Evolutionary conservation across 164 flowering plant genomes (phyloP), one percentile per base, ranked within the genome.

Genomic region (Amborella trichopoda): DNA sequence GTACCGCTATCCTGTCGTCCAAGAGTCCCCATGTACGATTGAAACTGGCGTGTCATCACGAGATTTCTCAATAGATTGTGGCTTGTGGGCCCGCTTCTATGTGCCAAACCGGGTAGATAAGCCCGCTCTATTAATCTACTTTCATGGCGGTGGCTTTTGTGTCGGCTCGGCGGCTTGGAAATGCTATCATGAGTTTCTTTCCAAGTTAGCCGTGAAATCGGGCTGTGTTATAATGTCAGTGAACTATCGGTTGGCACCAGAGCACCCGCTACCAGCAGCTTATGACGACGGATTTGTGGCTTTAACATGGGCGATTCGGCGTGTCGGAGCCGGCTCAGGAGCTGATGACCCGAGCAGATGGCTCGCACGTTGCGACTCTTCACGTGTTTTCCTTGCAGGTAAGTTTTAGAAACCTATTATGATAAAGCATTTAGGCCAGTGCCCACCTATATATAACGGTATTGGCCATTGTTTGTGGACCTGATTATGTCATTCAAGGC

Each of bases 101-200:
- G 61, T 68, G 23, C 80, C 83, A 3, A 57, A 38, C 41, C 41
- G 20, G 9, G 17, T n/a, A 17, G 16, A 17, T n/a, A 55, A 58
- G 53, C 61, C 63, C 10, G 74, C 78, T 4, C 33, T 72, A 22
- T 45, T 77, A 11, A 55, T 78, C 43, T 78, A 78, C 64, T 74
- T 75, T 45, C 84, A 78, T 47, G 84, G 84, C 2, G 81, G 84
- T 16, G 84, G 81, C 3, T 75, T 78, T 48, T 78, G 80, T 26
- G 69, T 78, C 2, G 81, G 76, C 45, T 75, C 84, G 0, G 61
- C 78, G 13, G 61, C 81, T 17, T 78, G 84, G 84, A 64, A 57
- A 22, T 68, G 80, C 41, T 78, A 78, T 61, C 80, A 78, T 37
- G 72, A 72, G 8, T 78, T 78, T 49, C 28, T 75, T 1, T 54